phyloP scores from a whole-genome alignment of 1,284 basidiomycete genomes.

The Trametes polyzona region DNA sequence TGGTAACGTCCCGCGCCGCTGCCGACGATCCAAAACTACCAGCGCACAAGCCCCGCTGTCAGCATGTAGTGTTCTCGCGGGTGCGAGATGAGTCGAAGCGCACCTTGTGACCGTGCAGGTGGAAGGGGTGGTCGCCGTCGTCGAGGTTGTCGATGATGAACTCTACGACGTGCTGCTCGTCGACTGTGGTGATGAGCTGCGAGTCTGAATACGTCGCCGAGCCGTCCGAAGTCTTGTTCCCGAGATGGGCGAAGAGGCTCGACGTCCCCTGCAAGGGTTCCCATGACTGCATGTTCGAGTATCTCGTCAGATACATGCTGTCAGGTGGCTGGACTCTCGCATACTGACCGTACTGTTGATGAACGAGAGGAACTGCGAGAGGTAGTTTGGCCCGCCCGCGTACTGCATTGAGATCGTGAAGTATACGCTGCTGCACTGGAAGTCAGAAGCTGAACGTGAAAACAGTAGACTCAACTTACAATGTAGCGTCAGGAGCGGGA shows the following conservation, averaged over 20 bases:
- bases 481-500: constrained; percentile 27
- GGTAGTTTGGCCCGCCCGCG: constrained; percentile 30
- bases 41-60: background rate
- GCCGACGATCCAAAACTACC: constrained; percentile 34
- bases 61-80: background rate
- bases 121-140: constrained; percentile 50
- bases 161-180: constrained; percentile 37
- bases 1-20: constrained; percentile 35
- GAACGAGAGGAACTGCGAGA: constrained; percentile 42
- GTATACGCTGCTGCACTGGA: constrained; percentile 20
- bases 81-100: constrained; percentile 23
- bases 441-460: constrained; percentile 7
- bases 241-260: constrained; percentile 31
- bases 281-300: constrained; percentile 34
- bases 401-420: constrained; percentile 42
- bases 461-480: constrained; percentile 9
- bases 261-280: constrained; percentile 33
- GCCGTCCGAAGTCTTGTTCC: constrained; percentile 22
- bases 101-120: constrained; percentile 47
- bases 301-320: background rate
- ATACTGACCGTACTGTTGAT: constrained; percentile 44
- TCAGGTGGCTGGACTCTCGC: no score
- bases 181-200: constrained; percentile 37
- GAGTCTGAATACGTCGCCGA: constrained; percentile 25
- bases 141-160: constrained; percentile 39